Conservation (phyloP, 805 yeast species). For the Clavispora santaluciae region DNA sequence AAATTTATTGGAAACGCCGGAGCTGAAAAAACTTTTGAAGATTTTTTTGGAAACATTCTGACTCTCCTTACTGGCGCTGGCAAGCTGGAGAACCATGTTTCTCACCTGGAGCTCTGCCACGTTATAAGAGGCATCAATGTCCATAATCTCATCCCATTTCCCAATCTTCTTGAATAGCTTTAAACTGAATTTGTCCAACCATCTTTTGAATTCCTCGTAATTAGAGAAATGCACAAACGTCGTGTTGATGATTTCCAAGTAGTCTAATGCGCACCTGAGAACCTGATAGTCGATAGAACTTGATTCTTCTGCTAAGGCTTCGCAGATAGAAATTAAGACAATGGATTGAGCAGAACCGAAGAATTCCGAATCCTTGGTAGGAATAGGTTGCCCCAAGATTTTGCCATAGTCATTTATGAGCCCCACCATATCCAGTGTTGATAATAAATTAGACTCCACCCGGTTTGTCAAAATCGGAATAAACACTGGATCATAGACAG, state of each 20-base stretch:
- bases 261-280: constrained; percentile 30
- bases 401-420: constrained; percentile 38
- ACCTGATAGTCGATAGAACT: constrained; percentile 27
- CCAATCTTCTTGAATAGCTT: constrained; percentile 22
- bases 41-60: constrained; percentile 33
- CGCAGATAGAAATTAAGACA: constrained; percentile 29
- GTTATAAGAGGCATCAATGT: constrained; percentile 13
- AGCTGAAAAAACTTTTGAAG: constrained; percentile 42
- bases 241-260: constrained; percentile 29
- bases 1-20: constrained; percentile 46
- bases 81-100: constrained; percentile 39
- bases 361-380: constrained; percentile 21
- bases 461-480: constrained; percentile 10
- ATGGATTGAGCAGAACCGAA: constrained; percentile 13
- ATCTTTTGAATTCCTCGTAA: constrained; percentile 18
- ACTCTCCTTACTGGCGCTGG: constrained; percentile 22
- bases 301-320: constrained; percentile 18
- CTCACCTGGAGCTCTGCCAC: constrained; percentile 41
- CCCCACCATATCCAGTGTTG: constrained; percentile 29
- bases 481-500: constrained; percentile 37
- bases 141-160: constrained; percentile 21
- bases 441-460: constrained; percentile 21
- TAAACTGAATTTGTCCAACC: constrained; percentile 17
- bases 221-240: constrained; percentile 27
- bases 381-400: constrained; percentile 25